These are phyloP conservation scores for Lipomyces sp. DNA, from an alignment of 805 yeast species.

Conservation along the genomic window DNA sequence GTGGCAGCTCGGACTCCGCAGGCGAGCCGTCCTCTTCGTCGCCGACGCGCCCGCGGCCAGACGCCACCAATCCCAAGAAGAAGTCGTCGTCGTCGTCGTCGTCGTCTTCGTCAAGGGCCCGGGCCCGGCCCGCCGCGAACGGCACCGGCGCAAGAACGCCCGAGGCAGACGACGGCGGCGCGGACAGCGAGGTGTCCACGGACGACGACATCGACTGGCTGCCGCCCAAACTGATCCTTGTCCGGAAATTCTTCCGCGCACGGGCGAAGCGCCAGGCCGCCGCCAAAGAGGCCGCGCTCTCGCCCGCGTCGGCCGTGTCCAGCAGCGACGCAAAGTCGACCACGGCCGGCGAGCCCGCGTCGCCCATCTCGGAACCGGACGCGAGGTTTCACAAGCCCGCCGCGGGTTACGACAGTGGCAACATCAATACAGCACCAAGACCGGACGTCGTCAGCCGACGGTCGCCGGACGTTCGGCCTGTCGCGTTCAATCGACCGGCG, in stretches of 20 bases:
- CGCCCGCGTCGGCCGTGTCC: slow-evolving; percentile 4
- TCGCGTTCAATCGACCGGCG: too few relatives aligned
- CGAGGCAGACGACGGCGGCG: slow-evolving; percentile 5
- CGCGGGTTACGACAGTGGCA: too few relatives aligned
- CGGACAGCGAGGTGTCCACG: slow-evolving; percentile 24
- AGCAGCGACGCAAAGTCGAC: not conserved
- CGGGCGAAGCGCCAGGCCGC: slow-evolving; percentile 15
- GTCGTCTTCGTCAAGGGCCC: not conserved
- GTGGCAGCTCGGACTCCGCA: too few relatives aligned
- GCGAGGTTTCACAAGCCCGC: too few relatives aligned
- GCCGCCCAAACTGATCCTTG: slow-evolving; percentile 25
- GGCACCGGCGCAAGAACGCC: not conserved
- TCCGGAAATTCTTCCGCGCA: slow-evolving; percentile 19
- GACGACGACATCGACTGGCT: slow-evolving; percentile 26
- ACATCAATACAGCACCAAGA: too few relatives aligned
- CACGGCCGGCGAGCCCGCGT: too few relatives aligned
- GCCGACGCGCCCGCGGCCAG: too few relatives aligned
- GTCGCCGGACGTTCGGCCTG: too few relatives aligned
- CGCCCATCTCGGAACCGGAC: too few relatives aligned
- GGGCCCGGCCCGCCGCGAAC: not conserved
- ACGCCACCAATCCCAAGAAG: too few relatives aligned
- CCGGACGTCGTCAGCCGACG: too few relatives aligned
- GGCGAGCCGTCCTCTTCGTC: not conserved
- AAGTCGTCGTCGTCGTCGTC: not conserved
- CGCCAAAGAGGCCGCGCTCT: slow-evolving; percentile 1